Percentiles rank a stretch among this genome's conserved stretches.
Evolutionary conservation across 2,329 filamentous ascomycete species (phyloP).

Genomic region (Tricladium varicosporioides): DNA sequence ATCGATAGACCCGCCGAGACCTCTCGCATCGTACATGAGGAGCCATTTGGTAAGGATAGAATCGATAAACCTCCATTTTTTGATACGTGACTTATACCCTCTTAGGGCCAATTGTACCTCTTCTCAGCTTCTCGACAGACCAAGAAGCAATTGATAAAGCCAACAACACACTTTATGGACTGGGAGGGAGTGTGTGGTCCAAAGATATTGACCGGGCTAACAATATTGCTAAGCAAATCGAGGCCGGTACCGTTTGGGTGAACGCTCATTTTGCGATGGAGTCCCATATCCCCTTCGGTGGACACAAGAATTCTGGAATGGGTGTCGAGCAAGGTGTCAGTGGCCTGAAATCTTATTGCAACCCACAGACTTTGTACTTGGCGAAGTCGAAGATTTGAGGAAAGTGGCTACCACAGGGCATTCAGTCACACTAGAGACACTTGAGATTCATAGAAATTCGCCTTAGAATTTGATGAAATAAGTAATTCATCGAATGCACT

Average conservation of each 20-base stretch:
- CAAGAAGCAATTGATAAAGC: constrained; percentile 56
- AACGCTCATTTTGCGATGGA: constrained; percentile 51
- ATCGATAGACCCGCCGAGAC: constrained; percentile 55
- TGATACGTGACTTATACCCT: neutral
- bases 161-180: constrained; percentile 50
- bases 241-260: constrained; percentile 59
- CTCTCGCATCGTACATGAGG: constrained; percentile 54
- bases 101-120: constrained; percentile 57
- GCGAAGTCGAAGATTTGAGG: too few relatives aligned
- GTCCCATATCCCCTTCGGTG: constrained; percentile 38
- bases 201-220: constrained; percentile 49
- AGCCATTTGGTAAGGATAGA: constrained; percentile 49
- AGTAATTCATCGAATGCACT: too few relatives aligned
- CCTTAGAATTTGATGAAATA: too few relatives aligned
- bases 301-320: constrained; percentile 33
- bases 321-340: constrained; percentile 19
- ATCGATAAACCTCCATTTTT: neutral
- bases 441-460: too few relatives aligned
- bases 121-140: constrained; percentile 60
- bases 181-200: constrained; percentile 58
- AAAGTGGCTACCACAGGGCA: too few relatives aligned
- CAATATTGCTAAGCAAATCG: constrained; percentile 50
- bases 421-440: too few relatives aligned
- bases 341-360: constrained; percentile 18
- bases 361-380: constrained; percentile 6